Conservation (phyloP, 225 moss, liverwort and hornwort species). For the Marchantia paleacea region DNA sequence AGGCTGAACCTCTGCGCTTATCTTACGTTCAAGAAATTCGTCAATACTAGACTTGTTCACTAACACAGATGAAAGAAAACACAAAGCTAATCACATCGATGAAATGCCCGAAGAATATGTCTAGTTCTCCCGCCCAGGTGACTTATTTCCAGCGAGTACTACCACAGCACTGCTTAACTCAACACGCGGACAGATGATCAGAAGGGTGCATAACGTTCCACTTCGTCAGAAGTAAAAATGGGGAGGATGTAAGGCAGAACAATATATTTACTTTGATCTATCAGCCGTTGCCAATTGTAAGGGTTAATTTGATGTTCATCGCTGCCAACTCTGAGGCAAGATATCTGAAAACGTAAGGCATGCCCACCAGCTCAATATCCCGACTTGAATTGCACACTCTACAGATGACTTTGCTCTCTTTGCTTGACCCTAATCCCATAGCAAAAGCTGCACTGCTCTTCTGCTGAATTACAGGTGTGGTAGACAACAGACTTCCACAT, state of each 20-base stretch:
- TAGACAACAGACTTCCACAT: slow-evolving; percentile 82
- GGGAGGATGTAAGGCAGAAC: neutral
- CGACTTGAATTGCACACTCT: slow-evolving; percentile 71
- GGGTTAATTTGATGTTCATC: slow-evolving; percentile 87
- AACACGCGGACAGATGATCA: too few species aligned
- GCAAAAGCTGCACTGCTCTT: slow-evolving; percentile 47
- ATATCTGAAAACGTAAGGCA: slow-evolving; percentile 94
- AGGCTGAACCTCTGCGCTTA: too few species aligned
- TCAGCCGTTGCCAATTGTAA: slow-evolving; percentile 41
- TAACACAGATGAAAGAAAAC: too few species aligned
- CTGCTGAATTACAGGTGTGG: slow-evolving; percentile 46
- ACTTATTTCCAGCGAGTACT: too few species aligned
- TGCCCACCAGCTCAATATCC: slow-evolving; percentile 81
- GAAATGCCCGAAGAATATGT: too few species aligned
- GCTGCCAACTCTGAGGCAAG: slow-evolving; percentile 91
- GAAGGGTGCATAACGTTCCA: too few species aligned
- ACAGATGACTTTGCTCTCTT: slow-evolving; percentile 58
- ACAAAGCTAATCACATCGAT: too few species aligned
- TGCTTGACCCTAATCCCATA: slow-evolving; percentile 52
- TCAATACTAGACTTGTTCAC: too few species aligned
- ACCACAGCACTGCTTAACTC: too few species aligned
- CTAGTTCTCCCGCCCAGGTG: too few species aligned
- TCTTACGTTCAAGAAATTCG: too few species aligned
- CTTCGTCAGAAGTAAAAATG: too few species aligned
- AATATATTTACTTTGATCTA: neutral